Evolutionary conservation across 768 basidiomycete genomes (phyloP), one percentile per base, ranked within the genome.

Genomic region (Candolleomyces eurysporus): DNA sequence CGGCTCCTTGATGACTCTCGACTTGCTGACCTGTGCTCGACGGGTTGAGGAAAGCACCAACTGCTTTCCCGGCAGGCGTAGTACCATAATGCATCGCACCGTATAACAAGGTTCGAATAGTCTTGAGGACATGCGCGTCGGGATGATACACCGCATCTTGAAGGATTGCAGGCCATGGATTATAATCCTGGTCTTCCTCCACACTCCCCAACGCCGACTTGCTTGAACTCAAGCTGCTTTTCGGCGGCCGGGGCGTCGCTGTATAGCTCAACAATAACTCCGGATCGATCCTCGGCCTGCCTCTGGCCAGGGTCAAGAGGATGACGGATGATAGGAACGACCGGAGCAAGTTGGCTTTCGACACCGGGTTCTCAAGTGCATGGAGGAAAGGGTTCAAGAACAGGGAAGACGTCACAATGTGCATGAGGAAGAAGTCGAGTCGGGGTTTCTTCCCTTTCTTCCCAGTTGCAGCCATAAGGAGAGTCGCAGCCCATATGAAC

Each of bases 401-500:
- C 5, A 85, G 64, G 8, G 82, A 75, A 40, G 79, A 79, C 10
- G 79, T 86, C 49, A 87, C 73, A 50, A 84, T 64, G 64, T 87
- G 86, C 83, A 84, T 82, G 56, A 87, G 70, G 79, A 85, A 84
- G 72, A 87, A 82, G 58, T 80, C 85, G 31, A 86, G 67, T 4
- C 84, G 74, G 7, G 82, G 81, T 64, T 80, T 77, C 45, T 78
- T 72, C 3, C 79, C 82, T 26, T 68, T 71, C 63, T 76, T 79
- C 22, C 84, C 76, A 0, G 81, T 79, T 0, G 76, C 81, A 31
- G 77, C 78, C 39, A 84, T 71, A 17, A 86, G 74, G 7, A 85
- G 73, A 2, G 82, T 79, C 17, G 76, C 72, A 5, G 69, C 65
- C 79, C 82, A 85, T 21, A 84, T 67, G 50, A 81, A 61, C 65